phyloP scores from a whole-genome alignment of 768 basidiomycete genomes.

The Daedaleopsis sinensis region DNA sequence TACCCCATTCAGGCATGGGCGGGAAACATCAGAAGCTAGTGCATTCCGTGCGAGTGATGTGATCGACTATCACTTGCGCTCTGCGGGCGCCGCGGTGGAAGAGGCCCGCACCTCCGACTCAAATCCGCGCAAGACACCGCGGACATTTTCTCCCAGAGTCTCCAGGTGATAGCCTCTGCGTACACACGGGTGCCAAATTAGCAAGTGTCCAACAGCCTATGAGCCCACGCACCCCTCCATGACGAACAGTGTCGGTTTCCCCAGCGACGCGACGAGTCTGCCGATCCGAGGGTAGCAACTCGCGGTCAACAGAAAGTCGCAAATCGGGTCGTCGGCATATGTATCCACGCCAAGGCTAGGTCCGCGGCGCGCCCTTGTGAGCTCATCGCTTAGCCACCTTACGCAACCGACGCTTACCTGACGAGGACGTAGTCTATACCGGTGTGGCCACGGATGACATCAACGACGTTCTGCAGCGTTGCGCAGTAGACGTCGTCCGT shows the following conservation, averaged over 20 bases:
- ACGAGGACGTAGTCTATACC: conserved; percentile 30
- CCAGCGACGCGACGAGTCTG: conserved; percentile 18
- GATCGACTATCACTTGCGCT: background rate
- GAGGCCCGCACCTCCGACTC: background rate
- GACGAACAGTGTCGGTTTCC: conserved; percentile 33
- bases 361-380: conserved; percentile 1
- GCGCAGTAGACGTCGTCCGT: conserved; percentile 30
- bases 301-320: conserved; percentile 32
- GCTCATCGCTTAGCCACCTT: background rate
- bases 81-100: background rate
- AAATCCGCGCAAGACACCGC: conserved; percentile 32
- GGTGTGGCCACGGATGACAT: conserved; percentile 23
- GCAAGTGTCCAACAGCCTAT: background rate
- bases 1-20: conserved; percentile 7
- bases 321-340: conserved; percentile 34
- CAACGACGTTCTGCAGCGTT: conserved; percentile 23
- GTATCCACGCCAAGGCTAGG: conserved; percentile 39
- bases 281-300: conserved; percentile 33
- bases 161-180: conserved; percentile 33
- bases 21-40: conserved; percentile 1
- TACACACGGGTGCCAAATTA: background rate
- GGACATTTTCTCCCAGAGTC: conserved; percentile 32
- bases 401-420: conserved; percentile 22
- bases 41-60: no score
- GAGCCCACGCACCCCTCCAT: conserved; percentile 36